phyloP scores from a whole-genome alignment of 495 filamentous ascomycete genomes.

The Xylona heveae region DNA sequence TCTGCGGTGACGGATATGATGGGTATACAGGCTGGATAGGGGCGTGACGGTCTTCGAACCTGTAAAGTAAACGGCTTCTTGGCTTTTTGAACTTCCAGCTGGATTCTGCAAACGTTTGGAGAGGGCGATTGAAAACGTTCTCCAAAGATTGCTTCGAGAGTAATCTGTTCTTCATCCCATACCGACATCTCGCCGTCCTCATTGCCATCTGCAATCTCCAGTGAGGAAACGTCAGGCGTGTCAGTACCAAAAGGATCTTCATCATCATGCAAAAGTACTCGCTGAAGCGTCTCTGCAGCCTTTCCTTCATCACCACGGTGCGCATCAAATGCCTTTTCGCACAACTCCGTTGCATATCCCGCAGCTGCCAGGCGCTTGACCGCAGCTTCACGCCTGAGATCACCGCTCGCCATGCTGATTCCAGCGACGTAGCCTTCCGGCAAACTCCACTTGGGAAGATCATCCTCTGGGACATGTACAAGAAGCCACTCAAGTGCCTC shows the following conservation, averaged over 20 bases:
- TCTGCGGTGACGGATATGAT: slow-evolving; percentile 43
- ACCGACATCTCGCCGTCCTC: slow-evolving; percentile 17
- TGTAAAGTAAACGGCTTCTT: slow-evolving; percentile 21
- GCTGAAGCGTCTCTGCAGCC: slow-evolving; percentile 60
- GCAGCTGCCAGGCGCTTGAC: slow-evolving; percentile 63
- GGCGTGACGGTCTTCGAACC: slow-evolving; percentile 28
- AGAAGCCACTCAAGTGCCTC: slow-evolving; percentile 85
- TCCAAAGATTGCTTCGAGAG: slow-evolving; percentile 60
- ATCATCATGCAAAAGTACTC: slow-evolving; percentile 30
- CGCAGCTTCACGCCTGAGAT: slow-evolving; percentile 55
- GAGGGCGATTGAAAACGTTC: slow-evolving; percentile 35
- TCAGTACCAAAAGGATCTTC: slow-evolving; percentile 22
- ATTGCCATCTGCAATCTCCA: slow-evolving; percentile 7
- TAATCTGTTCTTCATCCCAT: slow-evolving; percentile 75
- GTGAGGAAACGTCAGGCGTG: slow-evolving; percentile 8
- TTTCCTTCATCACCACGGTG: slow-evolving; percentile 49
- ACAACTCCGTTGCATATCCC: slow-evolving; percentile 72
- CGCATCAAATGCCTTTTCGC: slow-evolving; percentile 46
- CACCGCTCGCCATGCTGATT: slow-evolving; percentile 57
- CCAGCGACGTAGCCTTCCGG: slow-evolving; percentile 81
- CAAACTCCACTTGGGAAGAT: slow-evolving; percentile 71
- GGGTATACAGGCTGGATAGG: slow-evolving; percentile 62
- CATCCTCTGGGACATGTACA: slow-evolving; percentile 91
- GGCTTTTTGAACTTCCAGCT: slow-evolving; percentile 21
- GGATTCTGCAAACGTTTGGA: slow-evolving; percentile 40